phyloP scores from a whole-genome alignment of 2,329 filamentous ascomycete species.

The Trichoderma aggressivum region DNA sequence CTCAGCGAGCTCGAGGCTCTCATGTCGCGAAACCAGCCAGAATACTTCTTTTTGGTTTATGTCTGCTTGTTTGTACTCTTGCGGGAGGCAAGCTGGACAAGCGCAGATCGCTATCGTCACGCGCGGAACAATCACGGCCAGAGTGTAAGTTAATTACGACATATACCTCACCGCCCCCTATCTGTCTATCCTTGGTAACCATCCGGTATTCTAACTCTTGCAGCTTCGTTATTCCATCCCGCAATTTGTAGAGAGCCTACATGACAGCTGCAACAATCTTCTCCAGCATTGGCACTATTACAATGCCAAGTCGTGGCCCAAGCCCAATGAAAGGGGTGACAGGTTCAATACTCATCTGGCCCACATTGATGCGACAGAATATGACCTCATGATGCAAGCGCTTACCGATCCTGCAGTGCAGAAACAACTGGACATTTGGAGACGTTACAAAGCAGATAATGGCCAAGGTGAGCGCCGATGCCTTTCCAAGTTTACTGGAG shows the following conservation, averaged over 20 bases:
- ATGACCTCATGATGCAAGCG: conserved; percentile 32
- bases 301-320: conserved; percentile 34
- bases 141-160: conserved; percentile 21
- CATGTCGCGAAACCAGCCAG: conserved; percentile 33
- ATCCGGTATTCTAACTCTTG: not conserved
- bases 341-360: conserved; percentile 29
- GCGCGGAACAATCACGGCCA: conserved; percentile 37
- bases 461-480: conserved; percentile 22
- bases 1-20: conserved; percentile 35
- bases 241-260: conserved; percentile 41
- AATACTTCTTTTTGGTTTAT: conserved; percentile 36
- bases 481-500: not conserved
- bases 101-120: conserved; percentile 42
- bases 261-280: conserved; percentile 45
- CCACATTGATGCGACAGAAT: conserved; percentile 32
- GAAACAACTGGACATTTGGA: conserved; percentile 28
- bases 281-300: conserved; percentile 52
- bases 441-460: conserved; percentile 25
- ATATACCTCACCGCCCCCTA: not conserved
- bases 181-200: not conserved
- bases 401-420: conserved; percentile 24
- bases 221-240: conserved; percentile 39
- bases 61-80: conserved; percentile 42
- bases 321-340: conserved; percentile 27
- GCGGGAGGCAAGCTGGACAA: conserved; percentile 39